phyloP scores from a whole-genome alignment of 768 basidiomycete species.

The Podaxis sp. region DNA sequence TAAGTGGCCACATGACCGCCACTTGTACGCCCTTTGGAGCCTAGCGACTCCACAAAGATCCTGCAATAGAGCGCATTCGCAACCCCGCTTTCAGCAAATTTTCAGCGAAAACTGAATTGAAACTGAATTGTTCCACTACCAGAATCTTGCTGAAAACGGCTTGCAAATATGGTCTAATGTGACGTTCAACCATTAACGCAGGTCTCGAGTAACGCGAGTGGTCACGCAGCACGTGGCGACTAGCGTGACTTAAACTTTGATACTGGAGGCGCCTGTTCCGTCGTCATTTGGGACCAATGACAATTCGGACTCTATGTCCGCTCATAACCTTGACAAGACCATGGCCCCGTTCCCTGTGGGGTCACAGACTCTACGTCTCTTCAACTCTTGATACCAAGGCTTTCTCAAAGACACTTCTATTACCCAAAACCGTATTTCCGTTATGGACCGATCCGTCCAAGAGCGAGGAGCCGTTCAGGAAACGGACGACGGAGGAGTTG shows the following conservation, averaged over 20 bases:
- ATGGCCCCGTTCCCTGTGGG: not conserved
- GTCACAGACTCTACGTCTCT: not conserved
- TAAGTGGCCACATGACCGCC: too few species aligned
- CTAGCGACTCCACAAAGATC: too few species aligned
- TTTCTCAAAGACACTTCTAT: conserved; percentile 61
- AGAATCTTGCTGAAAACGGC: too few species aligned
- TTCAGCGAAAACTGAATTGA: too few species aligned
- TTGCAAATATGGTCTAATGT: too few species aligned
- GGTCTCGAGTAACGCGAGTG: not conserved
- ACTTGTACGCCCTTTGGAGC: too few species aligned
- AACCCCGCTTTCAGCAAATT: too few species aligned
- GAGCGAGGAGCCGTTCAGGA: conserved; percentile 56
- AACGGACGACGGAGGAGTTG: conserved; percentile 67
- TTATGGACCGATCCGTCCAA: conserved; percentile 67
- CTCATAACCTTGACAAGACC: not conserved
- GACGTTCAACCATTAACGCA: too few species aligned
- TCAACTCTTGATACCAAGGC: conserved; percentile 34
- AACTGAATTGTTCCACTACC: too few species aligned
- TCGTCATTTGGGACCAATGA: conserved; percentile 9
- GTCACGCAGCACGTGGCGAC: not conserved
- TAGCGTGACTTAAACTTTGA: not conserved
- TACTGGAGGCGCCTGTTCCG: not conserved
- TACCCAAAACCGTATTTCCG: conserved; percentile 83
- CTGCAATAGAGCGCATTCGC: too few species aligned
- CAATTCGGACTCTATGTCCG: conserved; percentile 13